These are phyloP conservation scores for Coemansia sp. DNA, from an alignment of 371 early-diverging fungal species.

Conservation along the genomic window DNA sequence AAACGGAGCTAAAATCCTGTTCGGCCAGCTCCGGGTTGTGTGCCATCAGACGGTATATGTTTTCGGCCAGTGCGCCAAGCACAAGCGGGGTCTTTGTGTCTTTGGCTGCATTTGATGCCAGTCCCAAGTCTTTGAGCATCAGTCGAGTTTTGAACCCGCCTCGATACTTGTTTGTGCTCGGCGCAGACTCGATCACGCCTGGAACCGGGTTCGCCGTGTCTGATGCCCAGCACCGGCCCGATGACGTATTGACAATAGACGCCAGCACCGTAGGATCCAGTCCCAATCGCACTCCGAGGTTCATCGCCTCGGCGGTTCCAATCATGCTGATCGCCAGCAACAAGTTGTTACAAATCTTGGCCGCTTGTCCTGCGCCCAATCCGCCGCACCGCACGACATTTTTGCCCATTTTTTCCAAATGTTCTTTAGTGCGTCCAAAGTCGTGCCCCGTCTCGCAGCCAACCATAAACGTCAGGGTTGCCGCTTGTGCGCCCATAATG, in stretches of 20 bases:
- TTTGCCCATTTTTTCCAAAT: constrained; percentile 84
- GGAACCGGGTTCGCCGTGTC: constrained; percentile 93
- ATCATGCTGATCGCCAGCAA: constrained; percentile 92
- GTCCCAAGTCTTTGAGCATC: constrained; percentile 92
- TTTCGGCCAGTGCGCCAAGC: constrained; percentile 73
- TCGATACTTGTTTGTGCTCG: constrained; percentile 78
- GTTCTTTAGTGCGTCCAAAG: constrained; percentile 67
- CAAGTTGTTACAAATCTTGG: constrained; percentile 98
- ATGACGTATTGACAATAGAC: constrained; percentile 81
- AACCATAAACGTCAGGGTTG: constrained; percentile 96
- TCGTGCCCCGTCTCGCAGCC: constrained; percentile 65
- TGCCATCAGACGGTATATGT: constrained; percentile 73
- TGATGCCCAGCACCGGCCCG: constrained; percentile 90
- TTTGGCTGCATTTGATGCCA: constrained; percentile 87
- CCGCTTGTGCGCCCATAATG: constrained; percentile 85
- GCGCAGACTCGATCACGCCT: constrained; percentile 68
- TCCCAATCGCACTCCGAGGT: constrained; percentile 81
- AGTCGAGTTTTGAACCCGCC: constrained; percentile 89
- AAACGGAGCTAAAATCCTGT: constrained; percentile 77
- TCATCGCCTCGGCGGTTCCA: constrained; percentile 89
- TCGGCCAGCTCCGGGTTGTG: constrained; percentile 58
- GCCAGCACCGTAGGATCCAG: constrained; percentile 88
- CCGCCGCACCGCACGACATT: constrained; percentile 91
- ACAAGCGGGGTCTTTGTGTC: constrained; percentile 68
- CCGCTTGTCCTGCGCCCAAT: constrained; percentile 87